Evolutionary conservation across 2,329 filamentous ascomycete genomes (phyloP).

Genomic region (Lachnellula hyalina): DNA sequence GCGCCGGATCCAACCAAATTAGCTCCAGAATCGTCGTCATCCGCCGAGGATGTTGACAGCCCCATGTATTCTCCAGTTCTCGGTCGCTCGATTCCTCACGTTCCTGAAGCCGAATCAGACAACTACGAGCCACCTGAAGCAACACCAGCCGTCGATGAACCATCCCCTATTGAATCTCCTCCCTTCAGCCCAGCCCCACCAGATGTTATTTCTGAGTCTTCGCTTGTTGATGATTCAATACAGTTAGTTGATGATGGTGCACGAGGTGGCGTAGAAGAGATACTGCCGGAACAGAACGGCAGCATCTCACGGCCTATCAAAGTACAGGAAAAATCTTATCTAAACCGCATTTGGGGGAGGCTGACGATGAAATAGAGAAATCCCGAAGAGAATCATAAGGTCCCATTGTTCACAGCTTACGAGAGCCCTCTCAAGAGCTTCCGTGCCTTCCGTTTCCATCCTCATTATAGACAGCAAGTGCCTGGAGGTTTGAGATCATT

Average conservation of each 20-base stretch:
- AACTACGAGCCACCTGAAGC: conserved; percentile 52
- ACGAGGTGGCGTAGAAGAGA: conserved; percentile 15
- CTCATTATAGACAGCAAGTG: conserved; percentile 63
- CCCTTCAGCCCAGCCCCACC: conserved; percentile 39
- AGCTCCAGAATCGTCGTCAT: conserved; percentile 6
- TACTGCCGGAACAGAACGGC: conserved; percentile 11
- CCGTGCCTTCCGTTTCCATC: conserved; percentile 86
- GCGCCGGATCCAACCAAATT: conserved; percentile 15
- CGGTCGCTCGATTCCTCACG: conserved; percentile 7
- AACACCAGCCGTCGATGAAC: conserved; percentile 18
- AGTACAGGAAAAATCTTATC: conserved; percentile 20
- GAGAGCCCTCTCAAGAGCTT: conserved; percentile 78
- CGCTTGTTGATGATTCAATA: conserved; percentile 18
- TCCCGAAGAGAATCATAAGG: conserved; percentile 3
- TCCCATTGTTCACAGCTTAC: conserved; percentile 54
- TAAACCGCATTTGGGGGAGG: conserved; percentile 12
- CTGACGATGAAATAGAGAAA: conserved; percentile 22
- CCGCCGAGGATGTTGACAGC: conserved; percentile 14
- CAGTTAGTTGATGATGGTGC: conserved; percentile 22
- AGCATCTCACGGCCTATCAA: conserved; percentile 15
- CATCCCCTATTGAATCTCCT: conserved; percentile 29
- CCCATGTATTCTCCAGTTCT: conserved; percentile 23
- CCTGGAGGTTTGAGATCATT: conserved; percentile 77
- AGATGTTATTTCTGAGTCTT: conserved; percentile 25
- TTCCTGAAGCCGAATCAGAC: conserved; percentile 36